phyloP scores from a whole-genome alignment of 1,284 basidiomycete genomes.

The Puccinia sorghi region DNA sequence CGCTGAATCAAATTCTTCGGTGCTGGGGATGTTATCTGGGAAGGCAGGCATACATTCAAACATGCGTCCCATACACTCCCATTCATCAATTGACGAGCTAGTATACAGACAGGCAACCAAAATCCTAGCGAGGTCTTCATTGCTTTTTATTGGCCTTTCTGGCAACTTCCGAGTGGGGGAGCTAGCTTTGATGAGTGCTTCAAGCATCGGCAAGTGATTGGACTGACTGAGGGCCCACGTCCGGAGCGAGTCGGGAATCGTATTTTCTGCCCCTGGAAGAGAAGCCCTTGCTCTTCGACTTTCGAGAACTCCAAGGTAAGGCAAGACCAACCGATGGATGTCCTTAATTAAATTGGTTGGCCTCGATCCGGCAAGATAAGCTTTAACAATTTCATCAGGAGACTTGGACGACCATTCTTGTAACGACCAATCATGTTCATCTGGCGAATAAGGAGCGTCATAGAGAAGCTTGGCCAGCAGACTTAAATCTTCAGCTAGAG shows the following conservation, averaged over 20 bases:
- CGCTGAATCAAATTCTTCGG: conserved; percentile 1
- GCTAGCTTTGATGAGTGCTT: conserved; percentile 79
- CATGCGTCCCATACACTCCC: conserved; percentile 80
- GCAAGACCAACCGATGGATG: conserved; percentile 75
- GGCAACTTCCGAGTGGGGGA: conserved; percentile 75
- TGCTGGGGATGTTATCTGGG: conserved; percentile 40
- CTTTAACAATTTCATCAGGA: conserved; percentile 67
- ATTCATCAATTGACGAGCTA: conserved; percentile 69
- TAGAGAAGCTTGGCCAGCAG: conserved; percentile 81
- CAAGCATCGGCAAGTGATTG: conserved; percentile 68
- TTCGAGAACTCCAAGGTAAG: conserved; percentile 86
- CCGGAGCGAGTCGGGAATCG: conserved; percentile 62
- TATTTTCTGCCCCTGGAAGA: conserved; percentile 67
- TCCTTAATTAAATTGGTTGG: conserved; percentile 69
- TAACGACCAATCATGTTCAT: conserved; percentile 66
- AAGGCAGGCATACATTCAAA: conserved; percentile 90
- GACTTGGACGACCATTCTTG: conserved; percentile 70
- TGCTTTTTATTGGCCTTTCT: conserved; percentile 73
- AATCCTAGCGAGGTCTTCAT: conserved; percentile 77
- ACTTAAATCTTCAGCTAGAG: conserved; percentile 82
- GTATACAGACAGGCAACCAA: conserved; percentile 88
- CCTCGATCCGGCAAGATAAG: conserved; percentile 73
- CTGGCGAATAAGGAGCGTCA: conserved; percentile 65
- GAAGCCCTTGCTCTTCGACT: conserved; percentile 77
- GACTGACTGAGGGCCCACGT: conserved; percentile 75